phyloP scores from a whole-genome alignment of 208 protist genomes.

The Leptomonas pyrrhocoris region DNA sequence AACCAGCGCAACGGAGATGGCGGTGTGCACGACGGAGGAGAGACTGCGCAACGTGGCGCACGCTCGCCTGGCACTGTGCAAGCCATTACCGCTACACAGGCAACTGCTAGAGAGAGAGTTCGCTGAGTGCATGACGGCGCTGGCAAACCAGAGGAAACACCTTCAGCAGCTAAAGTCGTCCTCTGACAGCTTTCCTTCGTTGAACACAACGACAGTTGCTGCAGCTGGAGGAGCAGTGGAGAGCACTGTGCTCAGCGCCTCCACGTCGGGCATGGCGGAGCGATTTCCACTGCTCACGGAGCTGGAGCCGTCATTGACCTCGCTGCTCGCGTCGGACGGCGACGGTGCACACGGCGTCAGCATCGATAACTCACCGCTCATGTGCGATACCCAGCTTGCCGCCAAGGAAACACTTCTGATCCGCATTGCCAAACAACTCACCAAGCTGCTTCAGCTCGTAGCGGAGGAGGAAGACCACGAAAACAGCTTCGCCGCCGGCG shows the following conservation, averaged over 20 bases:
- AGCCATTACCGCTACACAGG: conserved; percentile 24
- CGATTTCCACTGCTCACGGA: conserved; percentile 23
- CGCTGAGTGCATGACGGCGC: not conserved
- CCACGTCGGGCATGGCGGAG: not conserved
- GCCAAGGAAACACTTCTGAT: conserved; percentile 8
- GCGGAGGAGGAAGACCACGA: conserved; percentile 4
- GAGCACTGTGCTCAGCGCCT: not conserved
- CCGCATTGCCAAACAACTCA: conserved; percentile 22
- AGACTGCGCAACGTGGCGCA: conserved; percentile 29
- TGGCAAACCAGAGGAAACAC: conserved; percentile 7
- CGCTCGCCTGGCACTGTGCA: conserved; percentile 25
- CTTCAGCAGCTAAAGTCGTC: conserved; percentile 6
- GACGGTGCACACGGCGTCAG: conserved; percentile 2
- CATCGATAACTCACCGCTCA: conserved; percentile 11
- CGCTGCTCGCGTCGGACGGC: not conserved
- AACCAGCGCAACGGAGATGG: conserved; percentile 24
- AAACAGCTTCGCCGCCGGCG: conserved; percentile 1
- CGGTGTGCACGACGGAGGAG: conserved; percentile 37
- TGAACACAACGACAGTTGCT: not conserved
- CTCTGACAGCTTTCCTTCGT: not conserved
- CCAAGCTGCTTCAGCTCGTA: conserved; percentile 16
- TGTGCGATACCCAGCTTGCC: conserved; percentile 19
- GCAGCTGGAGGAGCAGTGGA: not conserved
- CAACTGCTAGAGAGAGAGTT: conserved; percentile 19
- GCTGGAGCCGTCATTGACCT: conserved; percentile 24